Evolutionary conservation across 140 eudicot genomes (phyloP).

Genomic region (Flaveria floridana): DNA sequence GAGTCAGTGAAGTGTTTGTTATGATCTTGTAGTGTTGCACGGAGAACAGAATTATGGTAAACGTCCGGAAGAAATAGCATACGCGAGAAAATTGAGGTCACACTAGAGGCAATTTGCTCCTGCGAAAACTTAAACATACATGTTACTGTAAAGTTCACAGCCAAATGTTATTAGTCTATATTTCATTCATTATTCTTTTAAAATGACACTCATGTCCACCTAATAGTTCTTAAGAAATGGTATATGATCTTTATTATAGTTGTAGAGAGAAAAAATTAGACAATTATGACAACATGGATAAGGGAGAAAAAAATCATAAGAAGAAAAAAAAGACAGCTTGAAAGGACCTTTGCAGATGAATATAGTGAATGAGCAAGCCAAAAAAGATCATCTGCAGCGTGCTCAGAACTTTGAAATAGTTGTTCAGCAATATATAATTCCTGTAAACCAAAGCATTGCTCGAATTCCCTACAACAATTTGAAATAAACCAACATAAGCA

Average conservation of each 20-base stretch:
- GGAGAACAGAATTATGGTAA: slow-evolving; percentile 55
- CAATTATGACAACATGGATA: background rate
- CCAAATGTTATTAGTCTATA: slow-evolving; percentile 7
- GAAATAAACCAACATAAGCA: slow-evolving; percentile 13
- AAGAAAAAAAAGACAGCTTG: background rate
- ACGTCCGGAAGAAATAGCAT: slow-evolving; percentile 87
- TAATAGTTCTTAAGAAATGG: background rate
- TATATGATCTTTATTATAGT: slow-evolving; percentile 4
- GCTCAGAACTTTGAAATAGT: slow-evolving; percentile 77
- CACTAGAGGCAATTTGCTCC: slow-evolving; percentile 69
- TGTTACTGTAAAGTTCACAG: background rate
- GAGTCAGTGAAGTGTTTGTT: slow-evolving; percentile 78
- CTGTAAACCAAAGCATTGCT: slow-evolving; percentile 64
- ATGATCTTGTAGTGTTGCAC: slow-evolving; percentile 68
- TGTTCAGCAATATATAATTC: slow-evolving; percentile 73
- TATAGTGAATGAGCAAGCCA: slow-evolving; percentile 70
- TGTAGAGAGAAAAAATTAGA: background rate
- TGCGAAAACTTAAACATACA: slow-evolving; percentile 36
- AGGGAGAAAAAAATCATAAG: background rate
- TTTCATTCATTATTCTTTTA: background rate
- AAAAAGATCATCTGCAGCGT: slow-evolving; percentile 74
- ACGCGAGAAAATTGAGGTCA: slow-evolving; percentile 72
- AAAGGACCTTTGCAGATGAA: slow-evolving; percentile 70
- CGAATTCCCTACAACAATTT: slow-evolving; percentile 48
- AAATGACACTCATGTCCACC: background rate